These are phyloP conservation scores for Irpex lacteus DNA, from an alignment of 1,284 basidiomycete species.

Conservation along the genomic window DNA sequence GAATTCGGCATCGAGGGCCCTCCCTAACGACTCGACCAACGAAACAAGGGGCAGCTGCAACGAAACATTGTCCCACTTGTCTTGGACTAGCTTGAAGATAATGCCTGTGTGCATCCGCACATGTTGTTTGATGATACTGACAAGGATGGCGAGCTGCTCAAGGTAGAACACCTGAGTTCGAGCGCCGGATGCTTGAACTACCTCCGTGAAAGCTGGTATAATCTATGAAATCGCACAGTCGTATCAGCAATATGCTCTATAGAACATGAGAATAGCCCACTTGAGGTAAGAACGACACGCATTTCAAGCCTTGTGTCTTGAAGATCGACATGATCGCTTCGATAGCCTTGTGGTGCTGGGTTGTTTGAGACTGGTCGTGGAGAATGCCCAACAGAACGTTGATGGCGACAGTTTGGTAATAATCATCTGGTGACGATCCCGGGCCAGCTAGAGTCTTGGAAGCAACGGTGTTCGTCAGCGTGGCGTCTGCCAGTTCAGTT, in stretches of 20 bases:
- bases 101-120: slow-evolving; percentile 89
- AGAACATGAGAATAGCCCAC: slow-evolving; percentile 38
- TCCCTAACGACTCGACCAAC: slow-evolving; percentile 92
- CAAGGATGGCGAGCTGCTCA: slow-evolving; percentile 94
- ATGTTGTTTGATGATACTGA: slow-evolving; percentile 97
- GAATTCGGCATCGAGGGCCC: slow-evolving; percentile 96
- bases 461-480: slow-evolving; percentile 51
- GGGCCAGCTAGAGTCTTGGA: slow-evolving; percentile 36
- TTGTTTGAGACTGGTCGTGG: slow-evolving; percentile 83
- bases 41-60: slow-evolving; percentile 93
- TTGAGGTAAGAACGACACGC: slow-evolving; percentile 93
- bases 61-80: slow-evolving; percentile 86
- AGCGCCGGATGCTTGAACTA: slow-evolving; percentile 82
- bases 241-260: not conserved
- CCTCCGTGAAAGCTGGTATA: slow-evolving; percentile 92
- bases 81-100: slow-evolving; percentile 80
- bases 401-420: slow-evolving; percentile 97
- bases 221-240: slow-evolving; percentile 53
- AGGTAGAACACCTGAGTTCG: slow-evolving; percentile 92
- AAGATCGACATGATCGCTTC: slow-evolving; percentile 99
- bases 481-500: slow-evolving; percentile 54
- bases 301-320: slow-evolving; percentile 96
- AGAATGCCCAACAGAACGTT: slow-evolving; percentile 86
- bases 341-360: slow-evolving; percentile 91
- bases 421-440: slow-evolving; percentile 79